Percentiles rank a stretch among this genome's conserved stretches.
Conservation (phyloP, 2,329 filamentous ascomycete genomes). For the Aspergillus unguis region DNA sequence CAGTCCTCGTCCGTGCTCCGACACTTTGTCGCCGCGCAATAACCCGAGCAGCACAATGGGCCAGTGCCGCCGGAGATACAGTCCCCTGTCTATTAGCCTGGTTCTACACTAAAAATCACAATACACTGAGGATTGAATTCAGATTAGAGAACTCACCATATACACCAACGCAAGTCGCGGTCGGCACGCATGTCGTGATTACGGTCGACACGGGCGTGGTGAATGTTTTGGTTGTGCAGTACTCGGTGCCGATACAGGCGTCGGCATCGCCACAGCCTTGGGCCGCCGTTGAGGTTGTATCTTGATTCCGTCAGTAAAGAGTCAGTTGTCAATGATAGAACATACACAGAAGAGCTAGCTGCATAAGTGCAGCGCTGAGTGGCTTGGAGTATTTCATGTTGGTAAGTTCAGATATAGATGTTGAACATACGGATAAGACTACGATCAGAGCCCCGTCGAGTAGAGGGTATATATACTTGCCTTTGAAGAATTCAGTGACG, state of each 20-base stretch:
- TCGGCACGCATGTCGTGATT: slow-evolving; percentile 23
- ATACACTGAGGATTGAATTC: no score
- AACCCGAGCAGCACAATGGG: slow-evolving; percentile 27
- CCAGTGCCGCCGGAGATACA: slow-evolving; percentile 20
- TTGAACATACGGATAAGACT: not conserved
- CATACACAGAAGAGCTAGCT: not conserved
- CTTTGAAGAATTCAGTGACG: no score
- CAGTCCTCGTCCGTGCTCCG: slow-evolving; percentile 27
- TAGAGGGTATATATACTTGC: no score
- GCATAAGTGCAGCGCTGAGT: not conserved
- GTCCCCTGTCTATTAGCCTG: slow-evolving; percentile 3
- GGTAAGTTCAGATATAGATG: not conserved
- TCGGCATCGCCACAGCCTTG: slow-evolving; percentile 7
- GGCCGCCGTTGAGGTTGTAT: not conserved
- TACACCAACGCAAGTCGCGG: slow-evolving; percentile 24
- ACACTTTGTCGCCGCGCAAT: slow-evolving; percentile 30
- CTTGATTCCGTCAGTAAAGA: not conserved
- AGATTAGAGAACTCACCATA: slow-evolving; percentile 19
- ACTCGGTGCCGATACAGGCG: slow-evolving; percentile 12
- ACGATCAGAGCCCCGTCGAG: not conserved
- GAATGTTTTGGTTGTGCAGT: slow-evolving; percentile 11
- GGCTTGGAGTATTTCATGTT: slow-evolving; percentile 1
- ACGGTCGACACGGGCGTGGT: slow-evolving; percentile 17
- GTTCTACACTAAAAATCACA: no score
- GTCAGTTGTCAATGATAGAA: not conserved